Percentiles rank a stretch among this genome's conserved stretches.
These are phyloP conservation scores for Leccinum angustisporum DNA, from an alignment of 1,284 basidiomycete genomes.

Conservation along the genomic window DNA sequence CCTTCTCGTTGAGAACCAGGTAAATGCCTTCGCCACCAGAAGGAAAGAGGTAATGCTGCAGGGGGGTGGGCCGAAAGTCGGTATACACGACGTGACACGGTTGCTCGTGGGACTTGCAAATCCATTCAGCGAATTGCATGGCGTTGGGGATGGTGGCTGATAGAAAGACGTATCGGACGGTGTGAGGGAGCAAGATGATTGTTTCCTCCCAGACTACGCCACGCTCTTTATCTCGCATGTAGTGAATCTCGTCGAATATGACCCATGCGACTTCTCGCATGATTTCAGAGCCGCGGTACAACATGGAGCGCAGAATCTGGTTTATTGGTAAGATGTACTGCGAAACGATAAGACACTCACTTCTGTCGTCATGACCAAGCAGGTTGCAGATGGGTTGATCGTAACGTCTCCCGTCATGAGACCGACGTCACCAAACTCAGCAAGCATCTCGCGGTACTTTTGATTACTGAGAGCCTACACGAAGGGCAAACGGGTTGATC, in stretches of 20 bases:
- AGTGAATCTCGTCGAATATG: conserved; percentile 99
- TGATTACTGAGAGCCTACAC: conserved; percentile 92
- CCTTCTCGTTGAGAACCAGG: conserved; percentile 96
- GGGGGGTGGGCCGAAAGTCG: conserved; percentile 95
- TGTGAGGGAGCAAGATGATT: conserved; percentile 95
- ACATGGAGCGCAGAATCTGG: conserved; percentile 97
- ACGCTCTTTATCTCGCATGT: conserved; percentile 97
- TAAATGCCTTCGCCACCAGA: conserved; percentile 96
- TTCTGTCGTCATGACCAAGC: conserved; percentile 99
- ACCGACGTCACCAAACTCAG: conserved; percentile 96
- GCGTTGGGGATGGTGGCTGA: conserved; percentile 99
- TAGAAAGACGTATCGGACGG: conserved; percentile 96
- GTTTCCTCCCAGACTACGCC: conserved; percentile 91
- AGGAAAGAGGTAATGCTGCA: conserved; percentile 99
- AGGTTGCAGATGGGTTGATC: conserved; percentile 95
- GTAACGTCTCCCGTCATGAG: conserved; percentile 99
- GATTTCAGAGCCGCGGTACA: conserved; percentile 97
- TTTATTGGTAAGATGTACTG: background rate
- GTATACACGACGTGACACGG: conserved; percentile 99
- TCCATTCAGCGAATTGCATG: conserved; percentile 99
- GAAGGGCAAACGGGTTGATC: conserved; percentile 10
- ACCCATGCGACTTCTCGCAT: conserved; percentile 99
- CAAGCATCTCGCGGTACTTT: conserved; percentile 97
- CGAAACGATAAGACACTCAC: conserved; percentile 43
- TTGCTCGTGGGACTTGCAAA: conserved; percentile 95